phyloP scores from a whole-genome alignment of 345 rosid species.

The Eucalyptus leucophloia region DNA sequence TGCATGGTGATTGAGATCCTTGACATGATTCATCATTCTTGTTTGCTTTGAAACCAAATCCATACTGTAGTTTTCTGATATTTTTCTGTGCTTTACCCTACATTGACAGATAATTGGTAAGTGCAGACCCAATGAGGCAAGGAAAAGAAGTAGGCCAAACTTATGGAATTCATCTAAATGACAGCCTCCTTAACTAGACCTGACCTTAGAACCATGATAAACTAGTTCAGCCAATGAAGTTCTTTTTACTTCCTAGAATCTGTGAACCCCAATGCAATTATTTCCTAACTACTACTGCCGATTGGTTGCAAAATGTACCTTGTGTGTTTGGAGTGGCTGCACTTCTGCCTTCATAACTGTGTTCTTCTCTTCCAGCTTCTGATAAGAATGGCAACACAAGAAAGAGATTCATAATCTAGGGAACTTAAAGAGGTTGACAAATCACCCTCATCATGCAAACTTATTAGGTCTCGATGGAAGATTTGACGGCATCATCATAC shows the following conservation, averaged over 20 bases:
- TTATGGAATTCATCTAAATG: background rate
- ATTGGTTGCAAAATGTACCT: constrained; percentile 8
- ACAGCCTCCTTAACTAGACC: background rate
- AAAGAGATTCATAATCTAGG: background rate
- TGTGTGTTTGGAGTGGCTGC: constrained; percentile 15
- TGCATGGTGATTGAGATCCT: background rate
- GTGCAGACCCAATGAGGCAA: background rate
- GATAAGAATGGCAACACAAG: constrained; percentile 28
- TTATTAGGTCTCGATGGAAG: background rate
- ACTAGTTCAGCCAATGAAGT: background rate
- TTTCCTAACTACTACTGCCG: background rate
- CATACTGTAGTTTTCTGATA: constrained; percentile 1
- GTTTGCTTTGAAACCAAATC: constrained; percentile 7
- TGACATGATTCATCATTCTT: background rate
- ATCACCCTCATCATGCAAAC: background rate
- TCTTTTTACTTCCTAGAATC: background rate
- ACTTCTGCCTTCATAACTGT: constrained; percentile 18
- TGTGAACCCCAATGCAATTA: background rate
- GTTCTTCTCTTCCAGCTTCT: constrained; percentile 57
- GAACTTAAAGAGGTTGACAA: background rate
- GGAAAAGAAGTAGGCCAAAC: background rate
- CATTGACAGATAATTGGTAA: background rate
- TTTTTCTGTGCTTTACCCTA: constrained; percentile 15
- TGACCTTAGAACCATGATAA: background rate
- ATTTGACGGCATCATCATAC: constrained; percentile 9